A percentile compares a stretch with the other conserved stretches of the same genome.
Evolutionary conservation across 331 rosid species (phyloP).

Genomic region (Quercus tomentella): DNA sequence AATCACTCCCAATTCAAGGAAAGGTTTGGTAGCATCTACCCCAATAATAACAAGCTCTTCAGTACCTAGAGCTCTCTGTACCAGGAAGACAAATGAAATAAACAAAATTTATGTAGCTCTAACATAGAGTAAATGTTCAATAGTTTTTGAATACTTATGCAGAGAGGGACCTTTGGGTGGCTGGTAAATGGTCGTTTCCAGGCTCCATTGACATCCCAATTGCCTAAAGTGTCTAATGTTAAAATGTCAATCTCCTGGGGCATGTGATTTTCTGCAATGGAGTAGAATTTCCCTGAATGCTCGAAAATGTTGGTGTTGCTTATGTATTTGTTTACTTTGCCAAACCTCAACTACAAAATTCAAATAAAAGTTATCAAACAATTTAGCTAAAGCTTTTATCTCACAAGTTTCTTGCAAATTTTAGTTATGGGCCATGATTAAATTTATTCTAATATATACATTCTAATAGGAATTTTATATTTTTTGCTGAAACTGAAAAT

Average conservation of each 20-base stretch:
- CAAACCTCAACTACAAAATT: slow-evolving; percentile 42
- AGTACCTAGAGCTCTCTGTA: slow-evolving; percentile 55
- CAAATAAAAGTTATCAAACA: neutral
- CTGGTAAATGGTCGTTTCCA: slow-evolving; percentile 70
- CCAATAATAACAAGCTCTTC: slow-evolving; percentile 55
- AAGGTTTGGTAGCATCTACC: slow-evolving; percentile 50
- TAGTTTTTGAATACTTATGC: neutral
- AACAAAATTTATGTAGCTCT: neutral
- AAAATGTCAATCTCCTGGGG: slow-evolving; percentile 67
- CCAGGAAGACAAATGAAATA: neutral
- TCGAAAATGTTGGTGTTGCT: slow-evolving; percentile 76
- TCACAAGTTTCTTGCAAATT: too few species aligned
- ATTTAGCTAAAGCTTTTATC: neutral
- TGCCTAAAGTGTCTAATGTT: slow-evolving; percentile 34
- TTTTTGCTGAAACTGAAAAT: too few species aligned
- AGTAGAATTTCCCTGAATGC: slow-evolving; percentile 61
- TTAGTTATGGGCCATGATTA: too few species aligned
- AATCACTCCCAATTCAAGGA: slow-evolving; percentile 44
- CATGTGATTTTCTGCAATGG: slow-evolving; percentile 53
- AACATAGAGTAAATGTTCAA: neutral
- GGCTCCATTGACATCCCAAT: slow-evolving; percentile 54
- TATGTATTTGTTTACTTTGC: slow-evolving; percentile 48
- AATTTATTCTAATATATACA: too few species aligned
- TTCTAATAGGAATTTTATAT: too few species aligned
- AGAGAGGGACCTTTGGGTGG: slow-evolving; percentile 61